These are phyloP conservation scores for Blakeslea trispora DNA, from an alignment of 371 early-diverging fungal species.

Conservation along the genomic window DNA sequence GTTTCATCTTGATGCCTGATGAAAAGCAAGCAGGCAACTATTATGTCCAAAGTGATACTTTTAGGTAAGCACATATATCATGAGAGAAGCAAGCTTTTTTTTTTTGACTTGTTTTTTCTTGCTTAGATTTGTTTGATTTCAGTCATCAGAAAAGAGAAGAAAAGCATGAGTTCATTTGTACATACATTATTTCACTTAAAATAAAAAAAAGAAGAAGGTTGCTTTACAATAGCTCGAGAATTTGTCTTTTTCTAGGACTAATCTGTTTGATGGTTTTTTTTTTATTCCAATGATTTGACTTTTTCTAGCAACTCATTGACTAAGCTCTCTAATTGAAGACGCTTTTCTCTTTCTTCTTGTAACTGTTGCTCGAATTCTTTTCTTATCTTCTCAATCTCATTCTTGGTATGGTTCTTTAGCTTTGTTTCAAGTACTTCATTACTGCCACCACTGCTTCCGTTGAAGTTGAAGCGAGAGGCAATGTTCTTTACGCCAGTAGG, in stretches of 20 bases:
- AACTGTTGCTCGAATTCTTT: constrained; percentile 49
- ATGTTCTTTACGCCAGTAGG: constrained; percentile 56
- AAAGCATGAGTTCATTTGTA: no score
- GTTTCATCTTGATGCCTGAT: constrained; percentile 70
- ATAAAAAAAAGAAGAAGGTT: no score
- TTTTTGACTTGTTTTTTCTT: no score
- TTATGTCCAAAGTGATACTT: constrained; percentile 63
- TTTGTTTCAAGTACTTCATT: constrained; percentile 61
- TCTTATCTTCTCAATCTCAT: constrained; percentile 57
- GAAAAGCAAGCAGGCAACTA: constrained; percentile 51
- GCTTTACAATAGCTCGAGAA: no score
- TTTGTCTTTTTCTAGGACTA: no score
- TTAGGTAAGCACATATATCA: constrained; percentile 50
- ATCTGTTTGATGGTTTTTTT: no score
- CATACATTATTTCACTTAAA: no score
- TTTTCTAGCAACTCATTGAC: constrained; percentile 44
- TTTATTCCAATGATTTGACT: constrained; percentile 34
- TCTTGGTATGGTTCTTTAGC: constrained; percentile 58
- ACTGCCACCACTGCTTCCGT: constrained; percentile 43
- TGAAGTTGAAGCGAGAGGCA: constrained; percentile 57
- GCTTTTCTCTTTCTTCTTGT: constrained; percentile 53
- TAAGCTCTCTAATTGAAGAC: constrained; percentile 47
- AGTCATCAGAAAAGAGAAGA: no score
- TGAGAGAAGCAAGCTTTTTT: no score
- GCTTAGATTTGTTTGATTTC: no score